Conservation (phyloP, 1,284 basidiomycete species). For the Rhizoctonia solani region DNA sequence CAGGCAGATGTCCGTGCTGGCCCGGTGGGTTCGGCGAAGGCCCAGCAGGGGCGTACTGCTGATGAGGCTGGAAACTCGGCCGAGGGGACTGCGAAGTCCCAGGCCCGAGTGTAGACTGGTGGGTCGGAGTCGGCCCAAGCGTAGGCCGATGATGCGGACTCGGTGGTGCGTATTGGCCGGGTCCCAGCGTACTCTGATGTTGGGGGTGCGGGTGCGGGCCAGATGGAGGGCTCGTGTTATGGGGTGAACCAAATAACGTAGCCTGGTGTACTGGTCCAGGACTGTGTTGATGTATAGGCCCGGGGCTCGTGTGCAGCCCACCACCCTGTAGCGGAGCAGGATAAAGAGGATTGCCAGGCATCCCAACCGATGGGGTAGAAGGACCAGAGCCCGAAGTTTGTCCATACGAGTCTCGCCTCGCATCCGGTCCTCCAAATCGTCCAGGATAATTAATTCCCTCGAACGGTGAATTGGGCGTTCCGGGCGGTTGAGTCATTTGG, state of each 20-base stretch:
- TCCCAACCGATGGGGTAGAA: background rate
- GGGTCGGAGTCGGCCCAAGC: background rate
- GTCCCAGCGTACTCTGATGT: background rate
- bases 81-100: conserved; percentile 10
- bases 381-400: background rate
- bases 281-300: background rate
- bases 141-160: background rate
- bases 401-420: background rate
- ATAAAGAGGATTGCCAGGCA: conserved; percentile 21
- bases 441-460: background rate
- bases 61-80: conserved; percentile 1
- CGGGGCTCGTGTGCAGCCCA: background rate
- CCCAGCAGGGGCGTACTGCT: conserved; percentile 1
- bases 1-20: too few species aligned
- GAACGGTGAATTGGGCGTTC: conserved; percentile 15
- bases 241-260: background rate
- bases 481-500: background rate
- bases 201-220: background rate
- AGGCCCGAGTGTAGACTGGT: background rate
- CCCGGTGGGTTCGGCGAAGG: too few species aligned
- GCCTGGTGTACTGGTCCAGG: background rate
- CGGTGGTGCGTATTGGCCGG: conserved; percentile 2
- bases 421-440: background rate
- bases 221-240: background rate
- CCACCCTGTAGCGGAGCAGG: conserved; percentile 19